These are phyloP conservation scores for Ustilago tritici DNA, from an alignment of 1,284 basidiomycete genomes.

Conservation along the genomic window DNA sequence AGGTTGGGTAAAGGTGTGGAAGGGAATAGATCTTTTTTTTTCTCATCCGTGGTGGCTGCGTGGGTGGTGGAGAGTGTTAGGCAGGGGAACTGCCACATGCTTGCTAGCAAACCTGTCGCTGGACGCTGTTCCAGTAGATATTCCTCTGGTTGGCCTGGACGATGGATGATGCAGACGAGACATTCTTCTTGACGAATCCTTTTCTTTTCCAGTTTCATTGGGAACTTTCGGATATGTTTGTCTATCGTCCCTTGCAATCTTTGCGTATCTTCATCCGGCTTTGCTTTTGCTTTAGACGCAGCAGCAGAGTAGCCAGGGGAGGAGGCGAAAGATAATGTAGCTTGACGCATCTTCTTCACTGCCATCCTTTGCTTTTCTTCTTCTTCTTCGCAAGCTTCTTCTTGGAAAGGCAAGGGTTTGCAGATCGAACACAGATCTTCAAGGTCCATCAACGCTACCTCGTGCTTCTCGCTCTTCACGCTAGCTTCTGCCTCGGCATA, in stretches of 20 bases:
- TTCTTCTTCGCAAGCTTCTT: conserved; percentile 12
- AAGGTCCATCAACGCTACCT: conserved; percentile 38
- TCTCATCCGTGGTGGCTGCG: conserved; percentile 10
- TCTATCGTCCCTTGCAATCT: conserved; percentile 19
- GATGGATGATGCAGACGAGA: conserved; percentile 79
- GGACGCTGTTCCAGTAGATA: conserved; percentile 49
- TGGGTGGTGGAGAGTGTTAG: conserved; percentile 42
- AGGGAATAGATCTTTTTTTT: conserved; percentile 5
- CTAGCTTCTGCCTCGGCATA: conserved; percentile 31
- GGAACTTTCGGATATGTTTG: conserved; percentile 78
- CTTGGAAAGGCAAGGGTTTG: conserved; percentile 51
- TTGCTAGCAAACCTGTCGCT: conserved; percentile 51
- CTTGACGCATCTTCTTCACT: conserved; percentile 40
- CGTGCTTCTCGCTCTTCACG: neutral
- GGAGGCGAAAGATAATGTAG: conserved; percentile 37
- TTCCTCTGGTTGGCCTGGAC: neutral
- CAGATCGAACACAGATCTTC: conserved; percentile 64
- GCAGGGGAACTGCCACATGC: conserved; percentile 66
- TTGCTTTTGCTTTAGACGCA: conserved; percentile 9
- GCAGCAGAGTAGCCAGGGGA: conserved; percentile 5
- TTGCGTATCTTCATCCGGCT: neutral
- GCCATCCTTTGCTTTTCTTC: conserved; percentile 3
- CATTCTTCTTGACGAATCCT: conserved; percentile 86
- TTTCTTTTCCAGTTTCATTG: conserved; percentile 87
- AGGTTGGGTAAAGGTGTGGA: conserved; percentile 14